Conservation (phyloP, 306 rosid genomes). For the Inga laurina region DNA sequence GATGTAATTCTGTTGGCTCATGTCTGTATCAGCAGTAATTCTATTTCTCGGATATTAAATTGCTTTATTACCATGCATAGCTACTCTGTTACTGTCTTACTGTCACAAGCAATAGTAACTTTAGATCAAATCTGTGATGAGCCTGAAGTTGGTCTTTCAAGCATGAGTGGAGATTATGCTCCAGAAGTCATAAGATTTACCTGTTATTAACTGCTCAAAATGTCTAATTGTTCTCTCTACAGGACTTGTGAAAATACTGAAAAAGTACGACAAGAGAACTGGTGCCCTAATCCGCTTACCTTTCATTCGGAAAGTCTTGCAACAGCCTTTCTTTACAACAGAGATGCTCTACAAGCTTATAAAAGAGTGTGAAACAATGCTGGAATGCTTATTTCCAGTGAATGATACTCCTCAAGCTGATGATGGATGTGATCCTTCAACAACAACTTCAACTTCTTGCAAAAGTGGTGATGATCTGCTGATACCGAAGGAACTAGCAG, state of each 20-base stretch:
- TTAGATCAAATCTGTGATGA: background rate
- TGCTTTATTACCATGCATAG: background rate
- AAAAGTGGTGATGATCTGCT: background rate
- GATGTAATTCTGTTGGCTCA: background rate
- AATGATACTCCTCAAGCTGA: background rate
- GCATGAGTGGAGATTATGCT: background rate
- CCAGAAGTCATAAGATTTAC: background rate
- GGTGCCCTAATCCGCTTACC: background rate
- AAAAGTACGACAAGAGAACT: background rate
- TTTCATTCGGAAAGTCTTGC: background rate
- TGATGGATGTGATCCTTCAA: background rate
- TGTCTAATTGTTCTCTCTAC: background rate
- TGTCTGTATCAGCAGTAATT: background rate
- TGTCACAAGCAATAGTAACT: background rate
- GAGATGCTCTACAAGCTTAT: background rate
- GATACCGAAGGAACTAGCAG: background rate
- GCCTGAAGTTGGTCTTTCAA: background rate
- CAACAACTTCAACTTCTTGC: background rate
- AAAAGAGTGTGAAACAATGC: background rate
- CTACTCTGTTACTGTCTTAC: background rate
- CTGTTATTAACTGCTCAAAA: background rate
- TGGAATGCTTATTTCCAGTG: background rate
- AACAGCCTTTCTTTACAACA: background rate
- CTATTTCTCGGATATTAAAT: background rate
- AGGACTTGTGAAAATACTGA: background rate